Conservation (phyloP, 805 yeast species). For the Starmerella ratchasimensis region DNA sequence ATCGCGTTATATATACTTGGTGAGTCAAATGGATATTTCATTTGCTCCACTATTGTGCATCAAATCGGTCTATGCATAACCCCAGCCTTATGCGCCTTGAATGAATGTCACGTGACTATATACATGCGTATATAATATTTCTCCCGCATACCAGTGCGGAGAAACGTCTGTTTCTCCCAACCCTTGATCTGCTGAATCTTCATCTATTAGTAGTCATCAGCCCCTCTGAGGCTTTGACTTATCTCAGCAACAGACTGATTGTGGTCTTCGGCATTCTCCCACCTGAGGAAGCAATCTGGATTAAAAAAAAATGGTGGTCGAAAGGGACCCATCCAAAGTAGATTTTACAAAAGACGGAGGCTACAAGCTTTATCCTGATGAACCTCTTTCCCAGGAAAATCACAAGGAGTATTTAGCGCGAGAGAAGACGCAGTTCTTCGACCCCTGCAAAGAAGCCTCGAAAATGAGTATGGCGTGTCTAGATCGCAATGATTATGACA, state of each 20-base stretch:
- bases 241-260: no score
- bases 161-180: no score
- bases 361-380: conserved; percentile 70
- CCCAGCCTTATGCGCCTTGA: background rate
- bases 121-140: background rate
- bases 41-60: background rate
- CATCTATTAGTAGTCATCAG: no score
- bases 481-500: conserved; percentile 61
- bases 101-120: background rate
- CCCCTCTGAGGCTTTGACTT: no score
- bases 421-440: conserved; percentile 72
- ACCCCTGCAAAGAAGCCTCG: conserved; percentile 84
- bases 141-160: background rate
- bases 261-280: background rate
- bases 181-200: no score
- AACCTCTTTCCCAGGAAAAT: conserved; percentile 60
- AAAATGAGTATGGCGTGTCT: conserved; percentile 77
- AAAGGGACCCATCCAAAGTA: conserved; percentile 32
- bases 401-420: conserved; percentile 57
- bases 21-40: no score
- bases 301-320: conserved; percentile 17
- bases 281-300: background rate
- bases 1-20: no score
- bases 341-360: conserved; percentile 48
- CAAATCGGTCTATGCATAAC: background rate